Percentiles rank a stretch among this genome's conserved stretches.
Conservation (phyloP, 1,284 basidiomycete species). For the Mixia osmundae region DNA sequence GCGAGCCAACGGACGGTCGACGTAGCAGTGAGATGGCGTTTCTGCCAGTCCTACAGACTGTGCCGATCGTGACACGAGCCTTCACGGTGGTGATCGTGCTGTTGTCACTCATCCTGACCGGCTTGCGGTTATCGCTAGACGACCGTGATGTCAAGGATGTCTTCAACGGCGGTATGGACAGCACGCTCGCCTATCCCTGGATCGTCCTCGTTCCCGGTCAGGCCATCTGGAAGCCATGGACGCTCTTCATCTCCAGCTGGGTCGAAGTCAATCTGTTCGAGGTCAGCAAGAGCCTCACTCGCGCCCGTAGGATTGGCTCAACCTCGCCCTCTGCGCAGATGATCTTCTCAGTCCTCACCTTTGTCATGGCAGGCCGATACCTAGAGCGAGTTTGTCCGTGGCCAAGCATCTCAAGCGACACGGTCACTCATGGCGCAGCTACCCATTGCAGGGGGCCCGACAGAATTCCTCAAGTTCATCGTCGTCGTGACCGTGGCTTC, state of each 20-base stretch:
- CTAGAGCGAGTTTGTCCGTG: constrained; percentile 76
- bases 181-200: constrained; percentile 36
- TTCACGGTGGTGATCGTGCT: too few species aligned
- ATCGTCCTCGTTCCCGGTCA: constrained; percentile 63
- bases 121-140: too few species aligned
- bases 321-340: constrained; percentile 32
- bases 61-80: too few species aligned
- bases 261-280: constrained; percentile 66
- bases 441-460: constrained; percentile 56
- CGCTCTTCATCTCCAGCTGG: constrained; percentile 59
- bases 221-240: constrained; percentile 66
- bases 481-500: constrained; percentile 50
- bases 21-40: too few species aligned
- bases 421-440: neutral
- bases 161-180: constrained; percentile 25
- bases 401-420: constrained; percentile 68
- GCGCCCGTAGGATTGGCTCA: neutral
- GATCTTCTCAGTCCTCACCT: constrained; percentile 44
- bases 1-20: too few species aligned
- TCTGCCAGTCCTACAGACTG: too few species aligned
- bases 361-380: constrained; percentile 66
- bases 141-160: constrained; percentile 11
- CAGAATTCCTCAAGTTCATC: constrained; percentile 69
- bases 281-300: constrained; percentile 29
- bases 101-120: too few species aligned